Evolutionary conservation across 257 asterid species (phyloP), one percentile per base, ranked within the genome.

Genomic region (Asclepias syriaca): DNA sequence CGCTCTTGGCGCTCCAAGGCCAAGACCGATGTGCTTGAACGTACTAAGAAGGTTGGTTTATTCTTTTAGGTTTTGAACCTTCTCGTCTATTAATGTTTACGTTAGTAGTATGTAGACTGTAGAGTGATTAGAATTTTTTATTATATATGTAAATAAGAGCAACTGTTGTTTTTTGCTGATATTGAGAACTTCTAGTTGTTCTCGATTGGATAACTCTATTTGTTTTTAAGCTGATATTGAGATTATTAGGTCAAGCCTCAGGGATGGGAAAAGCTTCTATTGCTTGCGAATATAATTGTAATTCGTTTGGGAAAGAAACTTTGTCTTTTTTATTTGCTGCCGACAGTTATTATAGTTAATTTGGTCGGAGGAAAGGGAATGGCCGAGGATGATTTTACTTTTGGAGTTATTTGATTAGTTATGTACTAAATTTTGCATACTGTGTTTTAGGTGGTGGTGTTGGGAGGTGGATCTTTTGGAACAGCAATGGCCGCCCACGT

Each of bases 401-500:
- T 37, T 18, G 43, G 24, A 57, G 39, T 21, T 27, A 56, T 72
- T 72, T 72, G 48, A 43, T 24, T 12, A 43, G 40, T 48, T 12
- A n/a, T 53, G 3, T 61, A 53, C 76, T n/a, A 72, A 16, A 72
- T 54, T 70, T 55, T 75, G 29, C 72, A 22, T 32, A 74, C 66
- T 65, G 75, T 74, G 49, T 27, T 72, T 66, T 80, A 92, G 98
- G 85, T 92, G 83, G 98, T 92, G 73, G 95, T 92, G 79, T 90
- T 92, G 45, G 98, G 98, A 72, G 98, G 98, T 81, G 98, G 98
- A 83, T 92, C 98, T 54, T 92, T 92, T 58, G 98, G 98, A 82
- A 90, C 98, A 65, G 97, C 98, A 66, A 90, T 92, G 88, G 97
- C 97, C 21, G 92, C 97, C 66, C 96, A 90, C 86, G 97, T 92